These are phyloP conservation scores for Chlamydomonas urium DNA, from an alignment of 139 green algal genomes.

Conservation along the genomic window DNA sequence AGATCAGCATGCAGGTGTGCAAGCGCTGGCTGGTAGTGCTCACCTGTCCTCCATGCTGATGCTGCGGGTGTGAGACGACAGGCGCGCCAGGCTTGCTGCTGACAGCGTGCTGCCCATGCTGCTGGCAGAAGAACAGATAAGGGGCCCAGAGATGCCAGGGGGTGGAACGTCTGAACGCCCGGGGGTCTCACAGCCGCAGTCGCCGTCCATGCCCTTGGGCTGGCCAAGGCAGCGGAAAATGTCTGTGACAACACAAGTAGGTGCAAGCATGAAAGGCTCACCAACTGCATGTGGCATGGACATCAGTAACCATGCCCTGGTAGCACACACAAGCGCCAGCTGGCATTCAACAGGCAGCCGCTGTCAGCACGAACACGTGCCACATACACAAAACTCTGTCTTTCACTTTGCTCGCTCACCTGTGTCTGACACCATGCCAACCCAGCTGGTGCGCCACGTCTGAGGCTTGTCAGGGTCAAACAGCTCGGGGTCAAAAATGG, in stretches of 20 bases:
- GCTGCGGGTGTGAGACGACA: neutral
- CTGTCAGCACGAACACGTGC: neutral
- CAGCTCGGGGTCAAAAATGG: neutral
- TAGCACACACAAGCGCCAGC: neutral
- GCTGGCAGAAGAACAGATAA: neutral
- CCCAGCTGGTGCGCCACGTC: conserved; percentile 1
- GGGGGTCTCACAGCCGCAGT: neutral
- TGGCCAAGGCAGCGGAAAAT: conserved; percentile 7
- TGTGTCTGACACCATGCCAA: conserved; percentile 5
- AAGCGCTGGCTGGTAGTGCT: neutral
- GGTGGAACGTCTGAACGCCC: neutral
- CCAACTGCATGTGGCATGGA: neutral
- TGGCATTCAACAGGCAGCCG: neutral
- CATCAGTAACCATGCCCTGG: neutral
- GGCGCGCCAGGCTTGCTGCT: neutral
- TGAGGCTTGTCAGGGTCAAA: neutral
- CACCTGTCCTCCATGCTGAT: conserved; percentile 11
- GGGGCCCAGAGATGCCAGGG: neutral
- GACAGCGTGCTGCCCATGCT: neutral
- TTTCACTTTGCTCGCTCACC: too few relatives aligned
- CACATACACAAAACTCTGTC: too few relatives aligned
- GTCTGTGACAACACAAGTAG: neutral
- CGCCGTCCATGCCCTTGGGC: neutral
- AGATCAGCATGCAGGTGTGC: neutral
- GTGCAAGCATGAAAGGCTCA: neutral